Evolutionary conservation across 2,329 filamentous ascomycete species (phyloP), one percentile per base, ranked within the genome.

Genomic region (Dryadomyces quercus-mongolicae): DNA sequence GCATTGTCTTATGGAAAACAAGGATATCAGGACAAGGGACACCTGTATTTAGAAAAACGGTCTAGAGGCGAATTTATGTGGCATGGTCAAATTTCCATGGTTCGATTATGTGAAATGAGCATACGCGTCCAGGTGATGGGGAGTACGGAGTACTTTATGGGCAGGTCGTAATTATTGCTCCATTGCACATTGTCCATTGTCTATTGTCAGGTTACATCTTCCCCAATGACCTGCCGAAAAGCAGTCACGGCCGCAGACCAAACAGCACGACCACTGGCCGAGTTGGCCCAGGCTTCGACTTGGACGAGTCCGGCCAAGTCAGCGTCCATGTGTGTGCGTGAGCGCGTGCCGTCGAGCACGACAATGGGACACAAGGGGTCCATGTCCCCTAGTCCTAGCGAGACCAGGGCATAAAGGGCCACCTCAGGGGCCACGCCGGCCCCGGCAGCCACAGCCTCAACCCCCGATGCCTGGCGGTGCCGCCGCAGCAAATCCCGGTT

Each of bases 381-480:
- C 22, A 25, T 45, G 6, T 67, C 65, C 20, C 66, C 70, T 1
- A 78, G 63, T 0, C 73, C 74, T n/a, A 78, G 61, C 1, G 49
- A 38, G 0, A 78, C 68, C 45, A 79, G 65, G 1, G 71, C 64
- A 57, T 77, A 78, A 54, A 72, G 67, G 0, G 74, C 74, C 1
- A 68, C 69, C n/a, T 69, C 68, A 1, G 54, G 54, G 7, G 65
- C 61, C 12, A 76, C 67, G 5, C 60, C 64, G 1, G 68, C 67
- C 1, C 59, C 64, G 5, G 64, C 58, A 1, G 78, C 78, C 2
- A 90, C 66, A 2, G 50, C 52, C 8, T 62, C 59, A 10, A 63
- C 40, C 38, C 49, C 49, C 21, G 21, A 18, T 9, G 15, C 62
- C 0, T 86, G 80, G 1, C 76, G 80, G 15, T 56, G 58, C 48